phyloP scores from a whole-genome alignment of 768 basidiomycete species.

The Kwoniella sp. region DNA sequence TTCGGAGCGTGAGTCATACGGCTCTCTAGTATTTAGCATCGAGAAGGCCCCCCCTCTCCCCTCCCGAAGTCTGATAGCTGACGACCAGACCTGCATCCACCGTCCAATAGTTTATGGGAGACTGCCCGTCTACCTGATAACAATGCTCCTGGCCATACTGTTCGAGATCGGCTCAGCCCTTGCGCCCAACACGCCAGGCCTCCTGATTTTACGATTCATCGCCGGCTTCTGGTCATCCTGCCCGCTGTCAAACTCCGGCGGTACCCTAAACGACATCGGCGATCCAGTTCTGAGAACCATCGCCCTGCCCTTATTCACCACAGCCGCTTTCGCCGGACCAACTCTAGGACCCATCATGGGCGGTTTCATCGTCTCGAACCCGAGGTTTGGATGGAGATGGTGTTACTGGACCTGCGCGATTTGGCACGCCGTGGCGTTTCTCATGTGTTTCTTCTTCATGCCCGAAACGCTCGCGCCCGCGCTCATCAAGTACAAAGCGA shows the following conservation, averaged over 20 bases:
- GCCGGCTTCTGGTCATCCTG: slow-evolving; percentile 35
- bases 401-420: slow-evolving; percentile 36
- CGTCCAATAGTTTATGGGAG: slow-evolving; percentile 26
- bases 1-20: slow-evolving; percentile 32
- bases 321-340: slow-evolving; percentile 34
- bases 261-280: slow-evolving; percentile 38
- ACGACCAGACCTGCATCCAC: not conserved
- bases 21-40: no score
- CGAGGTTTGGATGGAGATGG: slow-evolving; percentile 32
- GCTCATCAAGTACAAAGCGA: slow-evolving; percentile 36
- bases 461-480: slow-evolving; percentile 31
- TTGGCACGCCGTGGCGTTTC: slow-evolving; percentile 28
- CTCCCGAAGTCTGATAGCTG: not conserved
- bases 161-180: slow-evolving; percentile 36
- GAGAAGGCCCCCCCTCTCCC: not conserved
- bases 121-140: slow-evolving; percentile 34
- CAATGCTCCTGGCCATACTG: slow-evolving; percentile 29
- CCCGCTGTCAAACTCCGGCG: slow-evolving; percentile 38
- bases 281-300: slow-evolving; percentile 25
- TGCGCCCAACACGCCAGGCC: slow-evolving; percentile 21
- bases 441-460: slow-evolving; percentile 30
- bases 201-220: slow-evolving; percentile 35
- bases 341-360: slow-evolving; percentile 35
- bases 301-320: slow-evolving; percentile 32
- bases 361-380: slow-evolving; percentile 19